These are phyloP conservation scores for Colletotrichum shisoi DNA, from an alignment of 2,329 filamentous ascomycete genomes.

Conservation along the genomic window DNA sequence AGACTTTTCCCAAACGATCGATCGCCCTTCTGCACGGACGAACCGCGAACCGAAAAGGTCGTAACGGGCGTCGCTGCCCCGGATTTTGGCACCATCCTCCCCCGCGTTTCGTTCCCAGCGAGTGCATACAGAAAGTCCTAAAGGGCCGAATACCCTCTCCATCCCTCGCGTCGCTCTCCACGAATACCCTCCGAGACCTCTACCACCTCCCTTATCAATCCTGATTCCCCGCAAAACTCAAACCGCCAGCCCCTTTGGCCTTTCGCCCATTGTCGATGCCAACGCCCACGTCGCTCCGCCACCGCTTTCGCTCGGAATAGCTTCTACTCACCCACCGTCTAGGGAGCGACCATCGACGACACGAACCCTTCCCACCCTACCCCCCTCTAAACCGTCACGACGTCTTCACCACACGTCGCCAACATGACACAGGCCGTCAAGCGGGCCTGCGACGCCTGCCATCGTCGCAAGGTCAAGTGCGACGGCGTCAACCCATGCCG, in stretches of 20 bases:
- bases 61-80: constrained; percentile 37
- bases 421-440: constrained; percentile 63
- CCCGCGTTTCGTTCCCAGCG: constrained; percentile 38
- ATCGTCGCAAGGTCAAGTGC: constrained; percentile 78
- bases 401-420: constrained; percentile 22
- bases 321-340: neutral
- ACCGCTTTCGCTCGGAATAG: constrained; percentile 19
- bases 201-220: constrained; percentile 28
- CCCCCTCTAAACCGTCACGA: constrained; percentile 15
- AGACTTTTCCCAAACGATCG: neutral
- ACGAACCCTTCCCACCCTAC: neutral
- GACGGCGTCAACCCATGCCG: constrained; percentile 75
- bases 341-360: constrained; percentile 7
- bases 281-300: constrained; percentile 15
- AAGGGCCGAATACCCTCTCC: constrained; percentile 39
- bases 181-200: constrained; percentile 19
- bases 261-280: constrained; percentile 30
- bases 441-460: constrained; percentile 75
- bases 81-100: constrained; percentile 40
- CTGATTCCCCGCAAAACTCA: constrained; percentile 39
- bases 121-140: constrained; percentile 37
- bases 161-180: constrained; percentile 31
- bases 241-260: constrained; percentile 11
- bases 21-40: constrained; percentile 25
- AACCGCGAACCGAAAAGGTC: constrained; percentile 18